Evolutionary conservation across 2,329 filamentous ascomycete genomes (phyloP).

Genomic region (Diplocarpon mali): DNA sequence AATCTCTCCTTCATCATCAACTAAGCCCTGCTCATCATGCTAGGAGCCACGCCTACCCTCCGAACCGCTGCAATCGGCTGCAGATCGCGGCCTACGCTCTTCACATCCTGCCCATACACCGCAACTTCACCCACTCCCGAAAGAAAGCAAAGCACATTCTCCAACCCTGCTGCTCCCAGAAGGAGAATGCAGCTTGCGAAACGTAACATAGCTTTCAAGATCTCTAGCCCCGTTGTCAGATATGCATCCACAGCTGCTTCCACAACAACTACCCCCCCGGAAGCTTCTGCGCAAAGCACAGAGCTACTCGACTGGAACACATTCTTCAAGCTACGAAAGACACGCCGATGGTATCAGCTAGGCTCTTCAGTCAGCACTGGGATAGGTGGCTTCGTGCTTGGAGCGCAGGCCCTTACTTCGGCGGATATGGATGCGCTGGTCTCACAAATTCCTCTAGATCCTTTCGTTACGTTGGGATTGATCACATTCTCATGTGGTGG

Average conservation of each 20-base stretch:
- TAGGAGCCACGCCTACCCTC: conserved; percentile 23
- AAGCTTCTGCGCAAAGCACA: conserved; percentile 2
- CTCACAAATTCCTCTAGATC: conserved; percentile 70
- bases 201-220: conserved; percentile 22
- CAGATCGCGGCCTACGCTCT: conserved; percentile 22
- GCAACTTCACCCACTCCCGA: conserved; percentile 15
- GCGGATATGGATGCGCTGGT: conserved; percentile 63
- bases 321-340: conserved; percentile 84
- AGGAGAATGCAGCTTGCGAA: conserved; percentile 20
- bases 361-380: conserved; percentile 61
- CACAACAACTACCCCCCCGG: conserved; percentile 8
- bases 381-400: conserved; percentile 47
- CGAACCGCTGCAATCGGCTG: conserved; percentile 25
- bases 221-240: conserved; percentile 2
- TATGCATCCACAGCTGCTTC: conserved; percentile 12
- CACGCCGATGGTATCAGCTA: conserved; percentile 73
- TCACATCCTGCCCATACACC: conserved; percentile 20
- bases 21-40: conserved; percentile 17
- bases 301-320: conserved; percentile 65
- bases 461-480: conserved; percentile 73
- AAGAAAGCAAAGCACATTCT: conserved; percentile 9
- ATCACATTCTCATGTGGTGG: conserved; percentile 66
- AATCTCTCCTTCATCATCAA: conserved; percentile 5
- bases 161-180: conserved; percentile 5
- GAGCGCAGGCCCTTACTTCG: conserved; percentile 55